A percentile compares a stretch with the other conserved stretches of the same genome.
phyloP scores from a whole-genome alignment of 1,139 yeast genomes.

The Blastobotrys ciferrii region DNA sequence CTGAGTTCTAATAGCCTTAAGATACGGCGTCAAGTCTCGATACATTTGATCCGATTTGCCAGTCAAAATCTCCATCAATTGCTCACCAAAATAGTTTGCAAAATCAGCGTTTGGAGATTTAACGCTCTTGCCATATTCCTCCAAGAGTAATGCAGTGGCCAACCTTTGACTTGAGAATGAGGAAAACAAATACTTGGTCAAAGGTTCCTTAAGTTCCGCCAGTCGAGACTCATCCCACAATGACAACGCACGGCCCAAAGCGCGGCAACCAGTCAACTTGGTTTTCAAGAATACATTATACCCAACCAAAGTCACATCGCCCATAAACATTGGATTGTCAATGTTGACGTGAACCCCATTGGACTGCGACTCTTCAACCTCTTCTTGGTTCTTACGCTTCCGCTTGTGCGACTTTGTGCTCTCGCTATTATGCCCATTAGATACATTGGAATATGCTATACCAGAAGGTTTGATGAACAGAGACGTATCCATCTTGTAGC shows the following conservation, averaged over 20 bases:
- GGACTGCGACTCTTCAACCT: conserved; percentile 3
- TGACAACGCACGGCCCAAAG: conserved; percentile 71
- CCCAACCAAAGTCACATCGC: conserved; percentile 87
- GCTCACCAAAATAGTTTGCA: conserved; percentile 30
- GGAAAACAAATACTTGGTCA: conserved; percentile 48
- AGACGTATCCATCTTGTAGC: conserved; percentile 76
- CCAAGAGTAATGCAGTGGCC: conserved; percentile 63
- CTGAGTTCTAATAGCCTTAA: conserved; percentile 82
- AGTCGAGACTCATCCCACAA: conserved; percentile 43
- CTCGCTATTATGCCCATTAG: conserved; percentile 6
- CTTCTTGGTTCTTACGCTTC: conserved; percentile 27
- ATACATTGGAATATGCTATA: conserved; percentile 38
- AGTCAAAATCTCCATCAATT: conserved; percentile 44
- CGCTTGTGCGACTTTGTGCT: conserved; percentile 29
- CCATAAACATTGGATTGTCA: conserved; percentile 88
- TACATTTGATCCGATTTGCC: conserved; percentile 54
- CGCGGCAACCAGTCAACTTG: conserved; percentile 71
- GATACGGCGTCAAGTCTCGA: conserved; percentile 82
- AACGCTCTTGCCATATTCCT: conserved; percentile 61
- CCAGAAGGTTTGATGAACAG: conserved; percentile 83
- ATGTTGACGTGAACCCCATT: conserved; percentile 54
- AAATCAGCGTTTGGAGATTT: conserved; percentile 26
- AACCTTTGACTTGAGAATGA: conserved; percentile 81
- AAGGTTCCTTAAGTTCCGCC: conserved; percentile 16
- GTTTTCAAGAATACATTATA: conserved; percentile 71